Evolutionary conservation across 805 yeast genomes (phyloP).

Genomic region (Metschnikowia reukaufii): DNA sequence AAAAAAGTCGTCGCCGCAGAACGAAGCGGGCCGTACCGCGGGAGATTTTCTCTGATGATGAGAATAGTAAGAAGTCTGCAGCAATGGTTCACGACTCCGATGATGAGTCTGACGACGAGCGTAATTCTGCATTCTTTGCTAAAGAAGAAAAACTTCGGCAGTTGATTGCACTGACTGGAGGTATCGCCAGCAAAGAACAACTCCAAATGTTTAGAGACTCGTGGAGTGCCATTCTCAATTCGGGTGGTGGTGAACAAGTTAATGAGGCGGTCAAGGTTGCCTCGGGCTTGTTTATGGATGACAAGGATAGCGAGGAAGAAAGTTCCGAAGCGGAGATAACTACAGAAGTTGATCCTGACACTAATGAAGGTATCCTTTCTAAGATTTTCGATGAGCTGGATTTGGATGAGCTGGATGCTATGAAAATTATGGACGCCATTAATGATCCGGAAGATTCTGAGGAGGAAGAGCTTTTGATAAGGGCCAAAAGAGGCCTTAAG

Average conservation of each 20-base stretch:
- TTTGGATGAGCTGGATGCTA: no score
- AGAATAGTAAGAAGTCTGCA: conserved; percentile 36
- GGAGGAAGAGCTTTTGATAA: no score
- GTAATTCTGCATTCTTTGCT: conserved; percentile 51
- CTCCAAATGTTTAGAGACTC: conserved; percentile 17
- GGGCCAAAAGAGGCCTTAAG: no score
- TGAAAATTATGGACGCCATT: no score
- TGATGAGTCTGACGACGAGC: conserved; percentile 61
- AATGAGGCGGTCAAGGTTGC: conserved; percentile 13
- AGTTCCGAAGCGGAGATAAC: not conserved
- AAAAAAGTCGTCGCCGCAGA: not conserved
- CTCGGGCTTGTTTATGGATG: conserved; percentile 17
- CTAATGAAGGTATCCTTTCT: not conserved
- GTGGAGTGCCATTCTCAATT: conserved; percentile 15
- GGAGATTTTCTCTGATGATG: conserved; percentile 8
- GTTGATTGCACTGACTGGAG: conserved; percentile 36
- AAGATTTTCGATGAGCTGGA: no score
- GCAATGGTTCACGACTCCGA: conserved; percentile 61
- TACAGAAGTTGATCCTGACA: not conserved
- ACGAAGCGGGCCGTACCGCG: not conserved
- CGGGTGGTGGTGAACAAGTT: conserved; percentile 6
- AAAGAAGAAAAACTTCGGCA: conserved; percentile 53
- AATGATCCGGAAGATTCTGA: no score
- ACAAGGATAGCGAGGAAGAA: conserved; percentile 19
- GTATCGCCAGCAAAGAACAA: conserved; percentile 31